A percentile compares a stretch with the other conserved stretches of the same genome.
phyloP scores from a whole-genome alignment of 208 protist species.

The Trypanosoma melophagium region DNA sequence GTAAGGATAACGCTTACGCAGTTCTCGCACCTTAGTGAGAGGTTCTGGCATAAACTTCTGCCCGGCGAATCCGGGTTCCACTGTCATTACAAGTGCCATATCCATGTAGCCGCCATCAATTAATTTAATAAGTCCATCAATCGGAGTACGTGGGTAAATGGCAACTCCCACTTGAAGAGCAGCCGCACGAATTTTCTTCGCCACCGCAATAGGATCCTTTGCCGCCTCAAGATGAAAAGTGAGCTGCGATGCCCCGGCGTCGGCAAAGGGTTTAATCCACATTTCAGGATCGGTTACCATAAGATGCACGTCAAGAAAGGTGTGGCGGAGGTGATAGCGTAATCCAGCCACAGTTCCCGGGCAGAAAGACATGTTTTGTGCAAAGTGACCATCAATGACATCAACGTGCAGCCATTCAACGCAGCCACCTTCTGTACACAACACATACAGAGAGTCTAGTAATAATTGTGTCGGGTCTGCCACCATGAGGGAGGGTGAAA shows the following conservation, averaged over 20 bases:
- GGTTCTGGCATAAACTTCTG: conserved; percentile 94
- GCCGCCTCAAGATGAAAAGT: conserved; percentile 86
- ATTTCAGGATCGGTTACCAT: conserved; percentile 84
- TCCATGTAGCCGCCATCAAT: conserved; percentile 57
- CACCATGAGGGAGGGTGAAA: conserved; percentile 38
- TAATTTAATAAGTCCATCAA: conserved; percentile 39
- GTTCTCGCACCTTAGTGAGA: conserved; percentile 83
- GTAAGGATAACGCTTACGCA: conserved; percentile 57
- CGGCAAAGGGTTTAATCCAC: conserved; percentile 51
- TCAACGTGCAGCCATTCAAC: conserved; percentile 92
- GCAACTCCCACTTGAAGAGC: conserved; percentile 79
- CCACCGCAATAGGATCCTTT: conserved; percentile 9
- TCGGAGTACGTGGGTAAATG: conserved; percentile 88
- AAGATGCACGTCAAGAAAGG: conserved; percentile 86
- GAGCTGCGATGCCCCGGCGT: conserved; percentile 59
- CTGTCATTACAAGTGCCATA: conserved; percentile 94
- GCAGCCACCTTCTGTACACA: conserved; percentile 22
- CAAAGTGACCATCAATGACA: conserved; percentile 92
- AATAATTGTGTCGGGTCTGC: conserved; percentile 32
- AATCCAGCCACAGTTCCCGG: conserved; percentile 76
- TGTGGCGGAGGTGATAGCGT: conserved; percentile 52
- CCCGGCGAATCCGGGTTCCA: conserved; percentile 97
- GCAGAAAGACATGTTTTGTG: conserved; percentile 89
- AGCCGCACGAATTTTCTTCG: conserved; percentile 41
- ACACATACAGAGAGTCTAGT: conserved; percentile 12